Percentiles rank a stretch among this genome's conserved stretches.
Evolutionary conservation across 2,329 filamentous ascomycete species (phyloP).

Genomic region (Nemania sp.): DNA sequence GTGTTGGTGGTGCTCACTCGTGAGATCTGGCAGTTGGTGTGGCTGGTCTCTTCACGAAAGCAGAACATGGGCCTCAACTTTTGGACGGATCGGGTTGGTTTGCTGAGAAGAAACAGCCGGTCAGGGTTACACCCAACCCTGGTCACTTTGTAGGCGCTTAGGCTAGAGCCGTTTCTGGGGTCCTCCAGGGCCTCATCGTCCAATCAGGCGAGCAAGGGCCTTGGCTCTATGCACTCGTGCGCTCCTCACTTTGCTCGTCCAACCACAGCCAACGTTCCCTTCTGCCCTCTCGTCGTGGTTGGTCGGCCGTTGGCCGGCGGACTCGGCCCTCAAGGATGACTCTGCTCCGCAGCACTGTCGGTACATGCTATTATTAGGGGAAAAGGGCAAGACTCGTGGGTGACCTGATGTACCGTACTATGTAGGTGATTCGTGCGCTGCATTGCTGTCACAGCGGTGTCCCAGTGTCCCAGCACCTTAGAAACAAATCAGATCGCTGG

Average conservation of each 20-base stretch:
- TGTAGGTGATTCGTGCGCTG: conserved; percentile 43
- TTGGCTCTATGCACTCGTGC: conserved; percentile 43
- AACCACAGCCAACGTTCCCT: conserved; percentile 47
- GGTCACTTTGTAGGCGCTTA: conserved; percentile 50
- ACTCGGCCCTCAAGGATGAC: conserved; percentile 36
- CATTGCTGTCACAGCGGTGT: conserved; percentile 43
- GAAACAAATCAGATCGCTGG: conserved; percentile 51
- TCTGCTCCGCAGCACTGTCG: conserved; percentile 35
- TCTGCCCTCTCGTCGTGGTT: conserved; percentile 45
- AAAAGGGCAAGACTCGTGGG: conserved; percentile 21
- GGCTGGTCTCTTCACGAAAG: conserved; percentile 30
- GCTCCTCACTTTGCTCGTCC: conserved; percentile 47
- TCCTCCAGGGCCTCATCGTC: conserved; percentile 37
- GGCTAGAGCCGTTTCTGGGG: conserved; percentile 46
- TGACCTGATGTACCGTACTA: background rate
- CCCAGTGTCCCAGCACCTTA: conserved; percentile 44
- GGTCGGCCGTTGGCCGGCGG: conserved; percentile 42
- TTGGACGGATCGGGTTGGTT: conserved; percentile 45
- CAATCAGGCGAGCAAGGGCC: conserved; percentile 43
- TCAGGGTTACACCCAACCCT: conserved; percentile 45
- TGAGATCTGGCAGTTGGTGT: conserved; percentile 37
- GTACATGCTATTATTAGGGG: conserved; percentile 51
- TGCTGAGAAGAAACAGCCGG: conserved; percentile 37
- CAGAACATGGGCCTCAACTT: conserved; percentile 26
- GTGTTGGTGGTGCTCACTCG: conserved; percentile 21